Percentiles rank a stretch among this genome's conserved stretches.
Evolutionary conservation across 2,329 filamentous ascomycete genomes (phyloP).

Genomic region (Colletotrichum musicola): DNA sequence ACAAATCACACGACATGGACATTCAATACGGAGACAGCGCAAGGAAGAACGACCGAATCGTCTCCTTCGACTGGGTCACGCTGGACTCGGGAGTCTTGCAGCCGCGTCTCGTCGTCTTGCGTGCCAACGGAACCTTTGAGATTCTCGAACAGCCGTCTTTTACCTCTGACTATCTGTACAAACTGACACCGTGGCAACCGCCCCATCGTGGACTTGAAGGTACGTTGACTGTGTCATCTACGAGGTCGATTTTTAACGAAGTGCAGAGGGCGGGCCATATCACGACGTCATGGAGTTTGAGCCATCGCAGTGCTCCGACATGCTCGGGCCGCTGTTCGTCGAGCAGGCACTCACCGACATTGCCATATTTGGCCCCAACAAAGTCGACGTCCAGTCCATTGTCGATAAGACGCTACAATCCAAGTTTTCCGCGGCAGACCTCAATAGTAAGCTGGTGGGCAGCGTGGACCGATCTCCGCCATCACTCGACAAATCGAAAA

Average conservation of each 20-base stretch:
- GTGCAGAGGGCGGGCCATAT: constrained; percentile 63
- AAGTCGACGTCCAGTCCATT: constrained; percentile 56
- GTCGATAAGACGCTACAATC: constrained; percentile 37
- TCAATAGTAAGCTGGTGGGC: constrained; percentile 19
- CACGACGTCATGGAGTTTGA: constrained; percentile 71
- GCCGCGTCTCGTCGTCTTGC: constrained; percentile 70
- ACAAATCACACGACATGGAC: constrained; percentile 72
- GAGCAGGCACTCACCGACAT: constrained; percentile 66
- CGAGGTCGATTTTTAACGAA: constrained; percentile 43
- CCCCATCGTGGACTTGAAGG: constrained; percentile 70
- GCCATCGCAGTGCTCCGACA: constrained; percentile 61
- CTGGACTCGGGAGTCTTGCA: constrained; percentile 67
- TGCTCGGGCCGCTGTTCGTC: constrained; percentile 67
- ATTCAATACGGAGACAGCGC: constrained; percentile 65
- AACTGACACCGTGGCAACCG: constrained; percentile 71
- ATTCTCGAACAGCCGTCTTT: constrained; percentile 72
- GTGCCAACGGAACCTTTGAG: constrained; percentile 71
- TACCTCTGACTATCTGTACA: constrained; percentile 69
- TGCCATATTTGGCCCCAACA: constrained; percentile 69
- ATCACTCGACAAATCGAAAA: constrained; percentile 55
- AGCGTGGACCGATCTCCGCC: constrained; percentile 46
- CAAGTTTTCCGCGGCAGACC: constrained; percentile 28
- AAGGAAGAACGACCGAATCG: constrained; percentile 70
- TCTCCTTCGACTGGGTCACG: constrained; percentile 77
- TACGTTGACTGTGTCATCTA: constrained; percentile 45